Base-by-base conservation (phyloP, 108 stramenopile genomes). In the Nitzschia sp. region DNA sequence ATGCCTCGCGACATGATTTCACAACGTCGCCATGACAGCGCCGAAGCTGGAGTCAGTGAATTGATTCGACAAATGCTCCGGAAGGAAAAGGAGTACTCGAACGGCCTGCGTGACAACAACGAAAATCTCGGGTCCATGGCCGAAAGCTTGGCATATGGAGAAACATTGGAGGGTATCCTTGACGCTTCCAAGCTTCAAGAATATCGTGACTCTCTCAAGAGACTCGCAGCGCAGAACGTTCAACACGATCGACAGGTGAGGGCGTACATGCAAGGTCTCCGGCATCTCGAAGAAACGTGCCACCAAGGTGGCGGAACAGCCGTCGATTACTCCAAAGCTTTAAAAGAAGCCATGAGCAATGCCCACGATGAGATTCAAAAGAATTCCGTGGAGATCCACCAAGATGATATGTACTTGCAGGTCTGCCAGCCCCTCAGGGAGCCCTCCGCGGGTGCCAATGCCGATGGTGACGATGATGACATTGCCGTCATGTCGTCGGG, bases 161-260 rank as follows among this genome's bases (percentile, higher is more conserved):
- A 66, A 17, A 68, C 70, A 6, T 35, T 86, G 27, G 85, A 84
- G 45, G 57, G 19, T 22, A 26, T 84, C 27, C 60, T 86, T 28
- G 59, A 68, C n/a, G 56, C 66, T 15, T 38, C 55, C 13, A 53
- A 56, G 16, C 45, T 83, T 23, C 45, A 69, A 13, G 50, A 73
- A 19, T 63, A 71, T 15, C 81, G 83, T 17, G 56, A 77, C 15
- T 53, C 78, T 22, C 68, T 89, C 63, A 84, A 80, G 69, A 60
- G 41, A 4, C 50, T 84, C 17, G 73, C 79, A 6, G 73, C 69
- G 68, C 71, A 75, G 9, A 89, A 89, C 70, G 81, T 76, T 26
- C 53, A 65, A 30, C 47, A 55, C 48, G 74, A 75, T 38, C 72
- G 72, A 1, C 21, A 66, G 47, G 29, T 73, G 36, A 57, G 45